These are phyloP conservation scores for Trametes coccinea DNA, from an alignment of 768 basidiomycete genomes.

Conservation along the genomic window DNA sequence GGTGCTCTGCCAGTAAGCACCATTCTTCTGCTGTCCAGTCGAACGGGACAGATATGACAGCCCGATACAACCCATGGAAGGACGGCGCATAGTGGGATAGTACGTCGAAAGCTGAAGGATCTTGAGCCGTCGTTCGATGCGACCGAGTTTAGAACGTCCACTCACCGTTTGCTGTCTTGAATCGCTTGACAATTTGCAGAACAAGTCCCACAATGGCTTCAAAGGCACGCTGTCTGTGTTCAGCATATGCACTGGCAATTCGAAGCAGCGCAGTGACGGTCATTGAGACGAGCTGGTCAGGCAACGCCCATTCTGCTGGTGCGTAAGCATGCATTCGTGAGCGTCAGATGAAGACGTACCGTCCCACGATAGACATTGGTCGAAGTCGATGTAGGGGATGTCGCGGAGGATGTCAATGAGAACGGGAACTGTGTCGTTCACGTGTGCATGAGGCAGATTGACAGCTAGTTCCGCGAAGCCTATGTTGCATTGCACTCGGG, in stretches of 20 bases:
- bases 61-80: slow-evolving; percentile 84
- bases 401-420: slow-evolving; percentile 71
- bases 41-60: slow-evolving; percentile 77
- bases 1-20: slow-evolving; percentile 51
- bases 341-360: slow-evolving; percentile 43
- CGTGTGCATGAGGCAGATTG: slow-evolving; percentile 57
- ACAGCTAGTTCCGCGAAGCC: slow-evolving; percentile 80
- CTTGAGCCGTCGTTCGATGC: not conserved
- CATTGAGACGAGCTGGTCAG: slow-evolving; percentile 81
- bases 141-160: not conserved
- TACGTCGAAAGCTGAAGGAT: slow-evolving; percentile 58
- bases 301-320: slow-evolving; percentile 74
- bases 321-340: not conserved
- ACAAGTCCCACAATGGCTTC: slow-evolving; percentile 65
- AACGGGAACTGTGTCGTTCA: slow-evolving; percentile 53
- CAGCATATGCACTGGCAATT: slow-evolving; percentile 54
- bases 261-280: slow-evolving; percentile 76
- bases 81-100: slow-evolving; percentile 78
- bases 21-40: slow-evolving; percentile 72
- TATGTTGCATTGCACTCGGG: slow-evolving; percentile 75
- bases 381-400: slow-evolving; percentile 76
- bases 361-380: slow-evolving; percentile 76
- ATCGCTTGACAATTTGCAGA: slow-evolving; percentile 52
- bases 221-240: slow-evolving; percentile 51
- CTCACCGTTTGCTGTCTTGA: slow-evolving; percentile 58